Base-by-base conservation (phyloP, 2,329 filamentous ascomycete genomes). In the Sporothrix globosa region DNA sequence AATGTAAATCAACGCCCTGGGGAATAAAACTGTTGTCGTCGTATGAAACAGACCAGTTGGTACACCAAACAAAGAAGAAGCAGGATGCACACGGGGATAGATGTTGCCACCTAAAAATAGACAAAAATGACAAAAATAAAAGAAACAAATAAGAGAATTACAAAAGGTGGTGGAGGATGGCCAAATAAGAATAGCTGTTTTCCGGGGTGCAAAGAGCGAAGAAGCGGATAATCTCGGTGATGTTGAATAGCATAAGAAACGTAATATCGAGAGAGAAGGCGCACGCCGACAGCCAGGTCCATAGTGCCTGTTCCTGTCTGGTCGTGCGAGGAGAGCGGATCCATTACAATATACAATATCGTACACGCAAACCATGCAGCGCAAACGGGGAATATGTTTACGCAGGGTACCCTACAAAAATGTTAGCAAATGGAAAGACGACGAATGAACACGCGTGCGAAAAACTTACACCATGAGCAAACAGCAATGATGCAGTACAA, bases 401-500 rank as follows among this genome's bases (percentile, higher is more conserved):
- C 6, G 70, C 70, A 27, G 70, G 70, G 70, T 72, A 72, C 70
- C 70, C 70, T 71, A 34, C 41, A 27, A 14, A 34, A 1, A 67
- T 48, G 67, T 69, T 48, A 71, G 69, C 44, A 50, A 19, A 5
- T 14, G 24, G 14, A 24, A 19, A 34, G 4, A 21, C 13, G 17
- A 2, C 17, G 14, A 58, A 46, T 21, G n/a, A 66, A 46, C 41
- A 24, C 21, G 17, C 19, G 46, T n/a, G 41, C 11, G 44, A 48
- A 50, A 61, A 44, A 68, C 85, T 82, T 84, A 87, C 86, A 88
- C 81, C 85, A 88, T n/a, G 86, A 82, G 75, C 86, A 89, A 13
- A 88, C 82, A 13, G 91, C 91, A 76, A 96, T 94, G 69, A 96
- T 96, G 53, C 90, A 82, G 76, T 96, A 96, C 3, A 92, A 85